Evolutionary conservation across 208 protist species (phyloP), one percentile per base, ranked within the genome.

Genomic region (Trypanosoma theileri): DNA sequence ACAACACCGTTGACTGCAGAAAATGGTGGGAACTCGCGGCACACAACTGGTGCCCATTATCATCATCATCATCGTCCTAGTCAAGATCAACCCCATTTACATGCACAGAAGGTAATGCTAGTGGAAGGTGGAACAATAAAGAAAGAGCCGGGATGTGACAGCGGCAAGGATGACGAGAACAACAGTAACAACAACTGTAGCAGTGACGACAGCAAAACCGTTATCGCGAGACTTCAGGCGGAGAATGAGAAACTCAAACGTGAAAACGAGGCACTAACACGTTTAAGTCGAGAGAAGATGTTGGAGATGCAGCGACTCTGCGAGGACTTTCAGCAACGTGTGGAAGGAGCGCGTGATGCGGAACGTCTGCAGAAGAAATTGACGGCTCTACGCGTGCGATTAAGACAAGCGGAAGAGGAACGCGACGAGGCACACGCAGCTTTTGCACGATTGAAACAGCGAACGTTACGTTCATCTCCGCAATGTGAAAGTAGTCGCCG

Each of bases 251-350:
- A 66, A 53, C 80, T 95, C 26, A 65, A 69, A 58, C 64, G 71
- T 10, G 86, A 93, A 58, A 93, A 93, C 57, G 73, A 58, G 26
- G 80, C 87, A 22, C 65, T 95, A 16, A 63, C 79, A 51, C 69
- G 64, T 26, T 71, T 95, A 40, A 89, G 83, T 73, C 58, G 68
- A 55, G 85, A 95, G 26, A 93, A 93, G 75, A 93, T 95, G 87
- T 45, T 85, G 12, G 85, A 91, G 74, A 93, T 95, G 87, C 85
- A 92, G 80, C 71, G 72, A 10, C 68, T 95, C 19, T 95, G 86
- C 66, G 78, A 86, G 21, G 85, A 88, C 67, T 89, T 95, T 55
- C 70, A 91, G 52, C 21, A 66, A 12, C 76, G 79, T 21, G 82
- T 85, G 0, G 74, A 75, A 16, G 72, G 55, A 13, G 68, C 71